These are phyloP conservation scores for Colletotrichum orchidophilum DNA, from an alignment of 2,329 filamentous ascomycete genomes.

Conservation along the genomic window DNA sequence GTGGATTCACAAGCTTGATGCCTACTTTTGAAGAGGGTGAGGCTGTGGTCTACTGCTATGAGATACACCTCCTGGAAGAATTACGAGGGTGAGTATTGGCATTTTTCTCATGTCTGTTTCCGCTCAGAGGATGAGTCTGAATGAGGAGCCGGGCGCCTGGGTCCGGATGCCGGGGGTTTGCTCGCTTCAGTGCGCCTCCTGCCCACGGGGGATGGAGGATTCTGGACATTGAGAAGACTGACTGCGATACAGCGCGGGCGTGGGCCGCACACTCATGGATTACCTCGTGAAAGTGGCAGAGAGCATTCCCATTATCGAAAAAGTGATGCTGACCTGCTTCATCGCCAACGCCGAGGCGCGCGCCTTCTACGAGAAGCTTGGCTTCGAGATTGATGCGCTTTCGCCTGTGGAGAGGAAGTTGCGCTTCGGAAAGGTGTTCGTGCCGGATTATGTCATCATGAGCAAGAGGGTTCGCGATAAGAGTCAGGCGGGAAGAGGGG, in stretches of 20 bases:
- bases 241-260: slow-evolving; percentile 59
- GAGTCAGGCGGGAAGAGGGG: not conserved
- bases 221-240: not conserved
- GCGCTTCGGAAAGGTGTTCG: slow-evolving; percentile 61
- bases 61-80: slow-evolving; percentile 72
- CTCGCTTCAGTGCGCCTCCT: not conserved
- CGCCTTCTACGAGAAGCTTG: slow-evolving; percentile 69
- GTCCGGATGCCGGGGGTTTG: too few relatives aligned
- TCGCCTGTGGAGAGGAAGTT: slow-evolving; percentile 64
- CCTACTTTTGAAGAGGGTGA: slow-evolving; percentile 73
- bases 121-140: not conserved
- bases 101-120: not conserved
- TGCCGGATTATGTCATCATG: slow-evolving; percentile 69
- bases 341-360: slow-evolving; percentile 65
- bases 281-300: slow-evolving; percentile 62
- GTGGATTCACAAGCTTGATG: slow-evolving; percentile 74
- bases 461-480: slow-evolving; percentile 53
- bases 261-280: slow-evolving; percentile 69
- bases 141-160: not conserved
- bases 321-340: slow-evolving; percentile 81
- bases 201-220: too few relatives aligned
- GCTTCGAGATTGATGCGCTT: slow-evolving; percentile 64
- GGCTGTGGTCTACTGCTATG: slow-evolving; percentile 80
- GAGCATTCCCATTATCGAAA: slow-evolving; percentile 64
- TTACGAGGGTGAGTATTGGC: slow-evolving; percentile 60